Evolutionary conservation across 768 basidiomycete genomes (phyloP), one percentile per base, ranked within the genome.

Genomic region (Leucocoprinus birnbaumii): DNA sequence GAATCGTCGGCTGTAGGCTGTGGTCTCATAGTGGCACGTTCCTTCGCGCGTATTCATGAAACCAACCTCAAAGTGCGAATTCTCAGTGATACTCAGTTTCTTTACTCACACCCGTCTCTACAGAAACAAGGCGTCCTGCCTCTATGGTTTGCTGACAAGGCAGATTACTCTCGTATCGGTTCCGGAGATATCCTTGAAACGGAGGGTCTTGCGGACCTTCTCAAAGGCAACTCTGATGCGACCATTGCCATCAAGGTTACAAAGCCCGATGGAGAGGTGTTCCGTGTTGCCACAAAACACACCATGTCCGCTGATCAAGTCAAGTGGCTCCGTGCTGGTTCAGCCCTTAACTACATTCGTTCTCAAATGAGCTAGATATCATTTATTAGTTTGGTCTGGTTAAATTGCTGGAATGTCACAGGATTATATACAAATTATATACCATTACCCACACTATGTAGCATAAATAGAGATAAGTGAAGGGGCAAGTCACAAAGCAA

Each of bases 121-220:
- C 67, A 95, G 91, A 99, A 99, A 83, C 97, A 99, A 83, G 97
- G 97, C 31, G 76, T 99, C 48, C 79, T 99, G 18, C 97, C 97
- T 13, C 76, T 98, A n/a, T 97, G 94, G 88, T 92, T 98, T 65
- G 81, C 73, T 6, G 80, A 97, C 69, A 91, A 91, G 68, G 70
- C 75, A 7, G 94, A 98, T 72, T 98, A 99, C 70, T 70, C 75
- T 47, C 84, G 81, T 44, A 93, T 99, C 62, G 86, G 83, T 9
- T 78, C 90, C 44, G 91, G 91, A 11, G 95, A 98, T 66, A 64
- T 80, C 18, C 68, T 98, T 25, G 83, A 91, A 67, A 99, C 97
- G 2, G 58, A 84, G 35, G 96, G 94, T n/a, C 78, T 99, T 14
- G 76, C 80, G 2, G 80, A 85, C 37, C 72, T 94, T 8, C 70